These are phyloP conservation scores for Sodiomyces alkalinus DNA, from an alignment of 2,329 filamentous ascomycete genomes.

Conservation along the genomic window DNA sequence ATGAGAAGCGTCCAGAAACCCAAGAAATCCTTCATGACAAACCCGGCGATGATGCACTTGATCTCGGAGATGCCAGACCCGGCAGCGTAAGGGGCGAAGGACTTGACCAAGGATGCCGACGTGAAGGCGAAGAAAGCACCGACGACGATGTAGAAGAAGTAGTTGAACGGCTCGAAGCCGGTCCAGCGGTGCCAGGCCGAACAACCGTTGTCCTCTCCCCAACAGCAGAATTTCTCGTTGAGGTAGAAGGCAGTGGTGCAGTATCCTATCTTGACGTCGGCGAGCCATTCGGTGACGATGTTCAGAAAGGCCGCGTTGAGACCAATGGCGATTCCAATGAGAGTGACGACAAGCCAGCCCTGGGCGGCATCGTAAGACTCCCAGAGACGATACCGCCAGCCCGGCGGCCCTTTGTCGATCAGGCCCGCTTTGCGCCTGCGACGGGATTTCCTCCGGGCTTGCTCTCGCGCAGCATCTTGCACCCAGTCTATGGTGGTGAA, in stretches of 20 bases:
- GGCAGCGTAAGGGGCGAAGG: constrained; percentile 88
- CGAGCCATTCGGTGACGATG: constrained; percentile 92
- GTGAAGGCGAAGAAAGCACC: constrained; percentile 72
- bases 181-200: constrained; percentile 85
- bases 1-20: constrained; percentile 84
- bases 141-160: constrained; percentile 75
- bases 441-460: constrained; percentile 62
- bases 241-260: constrained; percentile 93
- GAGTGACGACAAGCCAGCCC: constrained; percentile 91
- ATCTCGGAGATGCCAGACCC: constrained; percentile 97
- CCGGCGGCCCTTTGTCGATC: constrained; percentile 51
- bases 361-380: constrained; percentile 93
- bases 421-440: constrained; percentile 58
- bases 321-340: constrained; percentile 86
- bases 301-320: constrained; percentile 86
- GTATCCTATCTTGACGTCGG: constrained; percentile 90
- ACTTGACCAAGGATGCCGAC: constrained; percentile 72
- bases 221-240: constrained; percentile 96
- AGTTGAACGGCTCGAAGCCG: constrained; percentile 62
- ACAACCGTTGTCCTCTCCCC: constrained; percentile 85
- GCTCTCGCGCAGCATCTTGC: constrained; percentile 86
- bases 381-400: constrained; percentile 68
- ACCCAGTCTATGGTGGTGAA: constrained; percentile 99
- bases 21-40: constrained; percentile 97
- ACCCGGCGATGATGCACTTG: constrained; percentile 97